Conservation (phyloP, 306 rosid species). For the Vigna reflexopilosa region DNA sequence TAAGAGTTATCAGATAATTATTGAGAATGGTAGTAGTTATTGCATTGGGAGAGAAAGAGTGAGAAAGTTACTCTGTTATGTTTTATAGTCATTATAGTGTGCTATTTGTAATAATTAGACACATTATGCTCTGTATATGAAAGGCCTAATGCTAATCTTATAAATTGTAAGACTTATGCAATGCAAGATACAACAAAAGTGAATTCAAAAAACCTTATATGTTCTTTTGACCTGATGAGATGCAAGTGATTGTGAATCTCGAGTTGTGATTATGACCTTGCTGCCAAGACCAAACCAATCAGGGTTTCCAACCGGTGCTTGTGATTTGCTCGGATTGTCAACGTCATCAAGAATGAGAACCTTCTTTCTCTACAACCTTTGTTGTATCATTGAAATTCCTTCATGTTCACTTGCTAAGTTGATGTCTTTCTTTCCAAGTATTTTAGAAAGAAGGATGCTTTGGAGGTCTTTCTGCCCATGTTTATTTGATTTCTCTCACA, state of each 20-base stretch:
- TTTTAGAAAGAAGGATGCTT: not conserved
- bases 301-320: not conserved
- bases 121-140: too few relatives aligned
- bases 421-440: not conserved
- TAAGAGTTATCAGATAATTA: too few relatives aligned
- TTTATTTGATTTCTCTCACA: not conserved
- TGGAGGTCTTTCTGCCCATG: not conserved
- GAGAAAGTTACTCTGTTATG: too few relatives aligned
- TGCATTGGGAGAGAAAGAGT: too few relatives aligned
- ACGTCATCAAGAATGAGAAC: not conserved
- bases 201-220: not conserved
- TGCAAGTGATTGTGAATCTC: not conserved
- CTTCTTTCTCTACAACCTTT: not conserved
- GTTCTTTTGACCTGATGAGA: not conserved
- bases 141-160: too few relatives aligned
- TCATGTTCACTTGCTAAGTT: not conserved
- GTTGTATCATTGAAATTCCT: not conserved
- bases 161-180: too few relatives aligned
- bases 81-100: too few relatives aligned
- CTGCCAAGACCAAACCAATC: not conserved
- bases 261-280: not conserved
- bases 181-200: too few relatives aligned
- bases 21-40: too few relatives aligned
- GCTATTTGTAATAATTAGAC: too few relatives aligned
- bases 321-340: not conserved